Evolutionary conservation across 352 stramenopile species (phyloP), one percentile per base, ranked within the genome.

Genomic region (Pythium dissimile): DNA sequence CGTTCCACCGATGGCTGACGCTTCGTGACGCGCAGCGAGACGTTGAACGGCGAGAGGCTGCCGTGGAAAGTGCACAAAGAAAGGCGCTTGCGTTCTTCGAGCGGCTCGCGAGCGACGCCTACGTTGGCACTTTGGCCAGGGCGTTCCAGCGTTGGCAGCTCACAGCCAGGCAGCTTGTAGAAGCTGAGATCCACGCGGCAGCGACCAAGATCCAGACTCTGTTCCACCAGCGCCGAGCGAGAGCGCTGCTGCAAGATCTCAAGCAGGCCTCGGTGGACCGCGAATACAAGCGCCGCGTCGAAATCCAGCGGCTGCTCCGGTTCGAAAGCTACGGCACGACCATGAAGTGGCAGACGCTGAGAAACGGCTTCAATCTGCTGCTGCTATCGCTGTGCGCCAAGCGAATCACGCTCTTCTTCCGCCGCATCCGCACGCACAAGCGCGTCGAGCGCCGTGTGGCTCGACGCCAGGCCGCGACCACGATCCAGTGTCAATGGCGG

Each of bases 291-390:
- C 71, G 63, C 18, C 67, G 62, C 1, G 54, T 71, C 15, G 64
- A 80, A 23, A 76, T 89, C 16, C 60, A 75, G 38, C 54, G 79
- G 13, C 57, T 91, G 10, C 50, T 89, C 16, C 46, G 55, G 9
- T 86, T 92, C 26, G 82, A 92, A 48, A 55, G 52, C 20, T 84
- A 79, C 37, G 77, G 79, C 3, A 69, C 67, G 0, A 64, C 60
- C 1, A 85, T 89, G 68, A 67, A 69, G 30, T 88, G 82, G 77
- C 64, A 61, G 18, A 78, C 77, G 2, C 59, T 88, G 5, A 71
- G 64, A n/a, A 73, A 77, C 43, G 79, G 77, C 38, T 75, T 86
- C 45, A 73, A 88, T 31, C 46, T 88, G 42, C 37, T 75, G 20
- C 51, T 82, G 12, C 74, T 86, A 31, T 81, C 69, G 32, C 59